Evolutionary conservation across 2,329 filamentous ascomycete genomes (phyloP).

Genomic region (Aspergillus sergii): DNA sequence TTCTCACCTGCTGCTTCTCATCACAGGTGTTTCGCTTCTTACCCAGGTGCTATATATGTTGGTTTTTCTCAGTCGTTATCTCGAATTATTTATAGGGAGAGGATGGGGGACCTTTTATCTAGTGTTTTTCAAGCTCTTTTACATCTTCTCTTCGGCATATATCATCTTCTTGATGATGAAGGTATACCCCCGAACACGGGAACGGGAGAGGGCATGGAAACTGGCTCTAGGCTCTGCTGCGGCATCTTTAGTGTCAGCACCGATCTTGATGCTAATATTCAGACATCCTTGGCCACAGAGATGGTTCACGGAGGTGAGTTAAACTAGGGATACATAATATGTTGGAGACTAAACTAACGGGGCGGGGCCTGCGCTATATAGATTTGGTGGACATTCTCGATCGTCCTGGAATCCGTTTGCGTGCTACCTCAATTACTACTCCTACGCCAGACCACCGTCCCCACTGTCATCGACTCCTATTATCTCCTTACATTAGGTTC

Average conservation of each 20-base stretch:
- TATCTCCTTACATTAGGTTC: conserved; percentile 86
- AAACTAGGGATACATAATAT: not conserved
- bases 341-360: not conserved
- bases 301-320: conserved; percentile 45
- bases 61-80: conserved; percentile 85
- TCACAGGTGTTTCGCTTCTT: conserved; percentile 79
- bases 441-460: conserved; percentile 90
- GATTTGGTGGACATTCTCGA: conserved; percentile 85
- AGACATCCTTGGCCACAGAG: conserved; percentile 39
- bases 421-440: conserved; percentile 89
- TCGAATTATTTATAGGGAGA: conserved; percentile 68
- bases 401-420: conserved; percentile 88
- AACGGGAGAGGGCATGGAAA: conserved; percentile 93
- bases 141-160: conserved; percentile 80
- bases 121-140: conserved; percentile 84
- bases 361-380: conserved; percentile 39
- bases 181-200: conserved; percentile 81
- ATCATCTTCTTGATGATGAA: conserved; percentile 86
- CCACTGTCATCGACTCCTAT: conserved; percentile 95
- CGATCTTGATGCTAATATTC: conserved; percentile 73
- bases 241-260: conserved; percentile 68
- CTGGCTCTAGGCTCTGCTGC: conserved; percentile 71
- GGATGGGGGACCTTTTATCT: conserved; percentile 63
- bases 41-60: conserved; percentile 82
- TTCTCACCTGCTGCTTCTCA: conserved; percentile 11